Conservation (phyloP, 2,329 filamentous ascomycete genomes). For the Colletotrichum scovillei region DNA sequence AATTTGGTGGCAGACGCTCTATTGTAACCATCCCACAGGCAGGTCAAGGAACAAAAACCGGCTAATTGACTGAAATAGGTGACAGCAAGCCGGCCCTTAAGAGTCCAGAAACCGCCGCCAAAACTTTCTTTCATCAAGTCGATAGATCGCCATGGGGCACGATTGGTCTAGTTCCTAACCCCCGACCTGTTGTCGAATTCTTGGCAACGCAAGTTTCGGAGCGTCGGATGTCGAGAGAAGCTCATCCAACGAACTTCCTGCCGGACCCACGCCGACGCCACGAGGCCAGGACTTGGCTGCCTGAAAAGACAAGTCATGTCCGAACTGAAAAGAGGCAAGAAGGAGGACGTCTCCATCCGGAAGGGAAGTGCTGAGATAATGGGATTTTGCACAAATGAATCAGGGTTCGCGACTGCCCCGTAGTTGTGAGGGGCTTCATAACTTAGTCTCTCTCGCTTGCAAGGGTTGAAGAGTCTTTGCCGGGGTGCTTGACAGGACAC, state of each 20-base stretch:
- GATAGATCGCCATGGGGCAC: not conserved
- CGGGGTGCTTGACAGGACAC: conserved; percentile 6
- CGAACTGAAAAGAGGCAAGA: not conserved
- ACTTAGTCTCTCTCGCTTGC: conserved; percentile 12
- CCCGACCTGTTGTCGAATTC: conserved; percentile 2
- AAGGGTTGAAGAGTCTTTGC: conserved; percentile 11
- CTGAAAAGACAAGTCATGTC: conserved; percentile 6
- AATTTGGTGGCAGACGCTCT: not conserved
- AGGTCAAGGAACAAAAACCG: not conserved
- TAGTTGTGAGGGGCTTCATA: conserved; percentile 4
- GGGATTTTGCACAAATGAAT: conserved; percentile 22
- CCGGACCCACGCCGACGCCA: conserved; percentile 6
- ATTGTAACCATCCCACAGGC: too few relatives aligned
- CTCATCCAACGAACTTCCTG: not conserved
- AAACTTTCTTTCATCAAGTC: conserved; percentile 1
- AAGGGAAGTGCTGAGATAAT: not conserved
- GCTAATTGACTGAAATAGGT: not conserved
- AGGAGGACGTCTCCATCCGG: not conserved
- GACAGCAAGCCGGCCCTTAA: not conserved
- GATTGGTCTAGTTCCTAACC: not conserved
- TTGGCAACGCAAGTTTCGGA: conserved; percentile 10
- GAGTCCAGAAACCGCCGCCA: not conserved
- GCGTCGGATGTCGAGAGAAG: not conserved
- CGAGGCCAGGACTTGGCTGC: conserved; percentile 8
- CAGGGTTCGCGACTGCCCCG: conserved; percentile 18